A percentile compares a stretch with the other conserved stretches of the same genome.
phyloP scores from a whole-genome alignment of 768 basidiomycete genomes.

The Phlegmacium glaucopus region DNA sequence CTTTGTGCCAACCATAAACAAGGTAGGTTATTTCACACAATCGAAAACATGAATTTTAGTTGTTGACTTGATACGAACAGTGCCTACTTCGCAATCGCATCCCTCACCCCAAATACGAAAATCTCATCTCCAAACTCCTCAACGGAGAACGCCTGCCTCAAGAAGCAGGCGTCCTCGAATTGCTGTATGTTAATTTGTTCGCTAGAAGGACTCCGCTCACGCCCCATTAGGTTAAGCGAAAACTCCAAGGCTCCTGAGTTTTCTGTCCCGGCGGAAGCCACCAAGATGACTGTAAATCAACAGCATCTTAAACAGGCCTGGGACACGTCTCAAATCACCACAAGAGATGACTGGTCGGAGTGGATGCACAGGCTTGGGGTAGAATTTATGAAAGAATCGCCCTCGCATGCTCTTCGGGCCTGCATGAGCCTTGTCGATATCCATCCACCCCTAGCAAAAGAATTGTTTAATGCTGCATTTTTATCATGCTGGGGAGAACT shows the following conservation, averaged over 20 bases:
- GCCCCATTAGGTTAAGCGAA: conserved; percentile 38
- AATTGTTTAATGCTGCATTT: conserved; percentile 97
- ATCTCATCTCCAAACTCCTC: conserved; percentile 81
- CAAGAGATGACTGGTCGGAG: conserved; percentile 87
- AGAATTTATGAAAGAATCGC: conserved; percentile 97
- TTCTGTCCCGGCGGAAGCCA: conserved; percentile 81
- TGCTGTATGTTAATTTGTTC: conserved; percentile 38
- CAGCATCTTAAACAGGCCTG: conserved; percentile 96
- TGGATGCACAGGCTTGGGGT: conserved; percentile 94
- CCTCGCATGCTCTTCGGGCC: conserved; percentile 95
- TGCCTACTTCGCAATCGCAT: conserved; percentile 75
- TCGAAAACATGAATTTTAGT: neutral
- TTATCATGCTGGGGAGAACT: conserved; percentile 96
- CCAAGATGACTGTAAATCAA: conserved; percentile 92
- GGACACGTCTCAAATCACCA: conserved; percentile 77
- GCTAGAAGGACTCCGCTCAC: conserved; percentile 20
- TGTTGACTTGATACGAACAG: conserved; percentile 33
- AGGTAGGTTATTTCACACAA: conserved; percentile 45
- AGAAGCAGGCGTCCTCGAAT: conserved; percentile 71
- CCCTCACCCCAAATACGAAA: conserved; percentile 81
- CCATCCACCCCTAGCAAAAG: conserved; percentile 86
- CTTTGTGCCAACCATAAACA: conserved; percentile 96
- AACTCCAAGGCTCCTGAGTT: conserved; percentile 64
- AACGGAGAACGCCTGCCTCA: conserved; percentile 91
- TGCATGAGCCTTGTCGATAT: conserved; percentile 93